Conservation (phyloP, 331 rosid species). For the Stylosanthes scabra region DNA sequence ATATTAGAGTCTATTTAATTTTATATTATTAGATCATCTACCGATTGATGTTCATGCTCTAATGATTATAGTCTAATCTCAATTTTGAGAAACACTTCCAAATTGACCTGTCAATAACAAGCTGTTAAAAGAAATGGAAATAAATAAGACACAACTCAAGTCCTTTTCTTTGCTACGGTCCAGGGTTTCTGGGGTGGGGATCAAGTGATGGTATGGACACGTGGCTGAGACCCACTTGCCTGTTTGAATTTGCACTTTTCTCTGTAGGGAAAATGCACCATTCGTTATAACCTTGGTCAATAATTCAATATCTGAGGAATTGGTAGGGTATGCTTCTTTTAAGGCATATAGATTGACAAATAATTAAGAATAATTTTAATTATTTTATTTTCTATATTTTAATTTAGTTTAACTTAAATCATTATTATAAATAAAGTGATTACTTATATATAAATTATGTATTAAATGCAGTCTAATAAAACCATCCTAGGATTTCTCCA, state of each 20-base stretch:
- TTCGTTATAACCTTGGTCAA: conserved; percentile 31
- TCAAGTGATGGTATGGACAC: conserved; percentile 38
- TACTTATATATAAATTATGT: too few relatives aligned
- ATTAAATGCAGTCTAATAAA: too few relatives aligned
- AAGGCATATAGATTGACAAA: too few relatives aligned
- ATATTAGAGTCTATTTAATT: too few relatives aligned
- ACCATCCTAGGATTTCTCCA: too few relatives aligned
- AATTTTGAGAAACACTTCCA: not conserved
- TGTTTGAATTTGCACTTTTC: conserved; percentile 34
- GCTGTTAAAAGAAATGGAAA: conserved; percentile 21
- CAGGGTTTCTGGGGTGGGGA: conserved; percentile 37
- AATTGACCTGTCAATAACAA: conserved; percentile 42
- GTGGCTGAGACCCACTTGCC: conserved; percentile 41
- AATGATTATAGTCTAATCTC: too few relatives aligned
- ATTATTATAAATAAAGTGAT: too few relatives aligned
- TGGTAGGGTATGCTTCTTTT: not conserved
- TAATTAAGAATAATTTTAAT: too few relatives aligned
- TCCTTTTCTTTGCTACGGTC: conserved; percentile 39
- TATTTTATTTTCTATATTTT: too few relatives aligned
- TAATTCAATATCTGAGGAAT: conserved; percentile 38
- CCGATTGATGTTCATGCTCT: too few relatives aligned
- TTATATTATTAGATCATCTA: too few relatives aligned
- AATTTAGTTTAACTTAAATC: too few relatives aligned
- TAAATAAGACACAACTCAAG: conserved; percentile 17
- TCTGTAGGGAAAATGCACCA: conserved; percentile 1